phyloP scores from a whole-genome alignment of 108 stramenopile species.

The Skeletonema costatum region DNA sequence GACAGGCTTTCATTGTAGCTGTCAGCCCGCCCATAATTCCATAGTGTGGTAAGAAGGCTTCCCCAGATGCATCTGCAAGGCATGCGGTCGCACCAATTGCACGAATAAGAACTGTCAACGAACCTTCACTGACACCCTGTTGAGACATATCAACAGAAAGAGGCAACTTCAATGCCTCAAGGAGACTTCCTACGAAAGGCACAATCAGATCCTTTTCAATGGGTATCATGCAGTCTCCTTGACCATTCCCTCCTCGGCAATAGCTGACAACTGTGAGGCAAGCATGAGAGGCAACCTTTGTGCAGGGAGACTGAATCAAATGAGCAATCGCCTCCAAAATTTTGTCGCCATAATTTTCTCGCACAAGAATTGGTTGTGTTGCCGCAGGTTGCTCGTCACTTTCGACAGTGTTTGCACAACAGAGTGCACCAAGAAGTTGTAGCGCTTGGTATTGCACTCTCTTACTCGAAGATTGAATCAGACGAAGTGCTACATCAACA shows the following conservation, averaged over 20 bases:
- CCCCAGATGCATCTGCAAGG: conserved; percentile 66
- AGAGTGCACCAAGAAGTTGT: conserved; percentile 64
- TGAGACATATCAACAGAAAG: conserved; percentile 53
- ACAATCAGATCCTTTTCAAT: conserved; percentile 36
- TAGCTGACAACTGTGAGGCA: conserved; percentile 65
- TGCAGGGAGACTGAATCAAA: conserved; percentile 41
- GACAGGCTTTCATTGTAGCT: conserved; percentile 16
- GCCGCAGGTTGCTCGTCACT: conserved; percentile 18
- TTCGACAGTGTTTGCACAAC: conserved; percentile 41
- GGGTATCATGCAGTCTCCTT: conserved; percentile 36
- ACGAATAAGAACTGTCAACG: conserved; percentile 54
- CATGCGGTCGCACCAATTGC: conserved; percentile 74
- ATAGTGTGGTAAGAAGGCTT: conserved; percentile 72
- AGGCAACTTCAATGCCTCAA: conserved; percentile 59
- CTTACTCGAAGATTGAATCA: conserved; percentile 32
- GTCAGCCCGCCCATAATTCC: conserved; percentile 63
- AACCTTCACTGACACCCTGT: conserved; percentile 35
- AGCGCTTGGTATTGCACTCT: conserved; percentile 73
- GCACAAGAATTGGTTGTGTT: conserved; percentile 16
- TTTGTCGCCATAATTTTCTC: conserved; percentile 27
- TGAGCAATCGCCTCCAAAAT: conserved; percentile 47
- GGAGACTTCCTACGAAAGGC: conserved; percentile 52
- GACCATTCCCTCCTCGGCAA: conserved; percentile 55
- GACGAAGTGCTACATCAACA: conserved; percentile 47
- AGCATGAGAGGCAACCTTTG: conserved; percentile 69